Base-by-base conservation (phyloP, 202 grass and related monocot genomes). In the Musa balbisiana region DNA sequence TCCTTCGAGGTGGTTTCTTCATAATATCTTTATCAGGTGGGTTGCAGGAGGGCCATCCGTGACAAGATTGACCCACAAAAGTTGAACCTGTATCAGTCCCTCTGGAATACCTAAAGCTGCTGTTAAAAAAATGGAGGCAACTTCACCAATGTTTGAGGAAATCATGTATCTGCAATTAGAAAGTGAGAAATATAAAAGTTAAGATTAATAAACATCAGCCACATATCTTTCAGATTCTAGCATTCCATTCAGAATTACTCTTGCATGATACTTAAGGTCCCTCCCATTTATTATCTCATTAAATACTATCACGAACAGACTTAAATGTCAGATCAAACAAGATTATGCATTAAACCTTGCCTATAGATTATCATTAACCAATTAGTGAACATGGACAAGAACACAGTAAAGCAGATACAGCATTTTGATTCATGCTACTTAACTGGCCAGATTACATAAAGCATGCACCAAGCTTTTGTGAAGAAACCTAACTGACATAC, bases 131-230 rank as follows among this genome's bases (percentile, higher is more conserved):
- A 99, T 99, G 0, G 85, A 99, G 14, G 95, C 95, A 83, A 99
- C 95, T 87, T 99, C 95, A 71, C 91, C 95, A 62, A 99, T 99
- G 71, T 99, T 99, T 80, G 95, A 99, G 58, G 89, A 99, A 11
- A 94, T 95, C 95, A 99, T 99, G 71, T 99, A 99, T 87, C 95
- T 99, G 82, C 67, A 53, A 52, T 24, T 72, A 59, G 15, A 73
- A 82, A 79, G 65, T 2, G 82, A 78, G 49, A 77, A 60, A 16
- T 67, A 19, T 52, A 13, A 67, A 5, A 20, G 3, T 49, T 51
- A 76, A 25, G n/a, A 49, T 52, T 22, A 29, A 6, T 3, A 12
- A 24, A 67, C 9, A 54, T 21, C 50, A 27, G 11, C 9, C 24
- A 49, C 10, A 55, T 15, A 43, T 43, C 33, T 43, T 43, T 43